These are phyloP conservation scores for Collariella sp. DNA, from an alignment of 495 filamentous ascomycete species.

Conservation along the genomic window DNA sequence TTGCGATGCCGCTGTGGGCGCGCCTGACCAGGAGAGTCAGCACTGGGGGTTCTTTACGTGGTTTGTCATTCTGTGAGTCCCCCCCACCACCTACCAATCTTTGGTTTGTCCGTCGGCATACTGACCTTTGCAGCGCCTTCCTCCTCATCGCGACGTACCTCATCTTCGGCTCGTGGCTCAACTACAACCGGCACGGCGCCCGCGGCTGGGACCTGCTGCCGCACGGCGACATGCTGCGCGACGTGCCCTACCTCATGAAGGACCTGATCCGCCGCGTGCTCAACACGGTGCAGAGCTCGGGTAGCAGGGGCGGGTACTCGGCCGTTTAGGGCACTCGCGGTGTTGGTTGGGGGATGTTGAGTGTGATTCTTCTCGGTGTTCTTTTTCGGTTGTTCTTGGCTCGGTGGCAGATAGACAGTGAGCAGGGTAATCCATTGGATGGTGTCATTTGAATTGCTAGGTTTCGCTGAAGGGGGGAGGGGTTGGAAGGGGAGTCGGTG, in stretches of 20 bases:
- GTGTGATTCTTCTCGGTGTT: too few species aligned
- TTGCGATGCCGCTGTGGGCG: constrained; percentile 53
- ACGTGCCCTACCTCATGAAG: constrained; percentile 83
- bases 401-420: neutral
- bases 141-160: constrained; percentile 80
- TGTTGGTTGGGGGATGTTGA: neutral
- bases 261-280: constrained; percentile 73
- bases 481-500: too few species aligned
- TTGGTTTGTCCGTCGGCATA: constrained; percentile 3
- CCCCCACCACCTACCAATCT: neutral
- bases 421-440: neutral
- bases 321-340: constrained; percentile 54
- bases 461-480: neutral
- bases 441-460: neutral
- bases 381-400: neutral
- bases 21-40: constrained; percentile 23
- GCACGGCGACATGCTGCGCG: constrained; percentile 84
- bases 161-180: constrained; percentile 97
- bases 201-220: constrained; percentile 93
- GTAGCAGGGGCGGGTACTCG: constrained; percentile 82
- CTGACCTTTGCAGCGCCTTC: constrained; percentile 54
- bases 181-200: constrained; percentile 94
- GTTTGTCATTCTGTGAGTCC: constrained; percentile 88
- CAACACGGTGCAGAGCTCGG: constrained; percentile 73
- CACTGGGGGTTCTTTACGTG: constrained; percentile 96